Conservation (phyloP, 1,284 basidiomycete genomes). For the Papiliotrema flavescens region DNA sequence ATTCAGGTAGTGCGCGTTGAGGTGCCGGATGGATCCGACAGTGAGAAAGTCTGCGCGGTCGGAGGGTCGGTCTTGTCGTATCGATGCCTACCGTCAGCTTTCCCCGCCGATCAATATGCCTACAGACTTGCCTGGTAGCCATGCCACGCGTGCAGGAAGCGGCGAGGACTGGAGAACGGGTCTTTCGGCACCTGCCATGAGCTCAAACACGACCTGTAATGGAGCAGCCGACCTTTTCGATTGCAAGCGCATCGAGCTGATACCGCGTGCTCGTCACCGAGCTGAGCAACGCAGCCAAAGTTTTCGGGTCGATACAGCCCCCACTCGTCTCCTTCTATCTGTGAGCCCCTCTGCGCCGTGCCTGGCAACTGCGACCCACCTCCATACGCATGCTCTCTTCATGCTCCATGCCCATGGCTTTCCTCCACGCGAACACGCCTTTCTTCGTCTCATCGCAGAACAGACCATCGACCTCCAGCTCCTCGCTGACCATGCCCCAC, state of each 20-base stretch:
- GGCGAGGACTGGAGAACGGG: slow-evolving; percentile 30
- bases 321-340: slow-evolving; percentile 43
- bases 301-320: slow-evolving; percentile 43
- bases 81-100: not conserved
- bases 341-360: not conserved
- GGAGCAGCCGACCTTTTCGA: slow-evolving; percentile 25
- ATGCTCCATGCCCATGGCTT: slow-evolving; percentile 43
- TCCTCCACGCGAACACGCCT: slow-evolving; percentile 38
- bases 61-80: not conserved
- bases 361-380: slow-evolving; percentile 16
- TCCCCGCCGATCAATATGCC: no score
- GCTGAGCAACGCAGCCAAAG: slow-evolving; percentile 37
- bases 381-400: slow-evolving; percentile 40
- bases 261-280: slow-evolving; percentile 41
- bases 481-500: slow-evolving; percentile 36
- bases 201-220: not conserved
- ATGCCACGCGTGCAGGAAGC: slow-evolving; percentile 38
- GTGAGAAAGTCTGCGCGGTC: slow-evolving; percentile 18
- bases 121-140: slow-evolving; percentile 23
- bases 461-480: slow-evolving; percentile 36
- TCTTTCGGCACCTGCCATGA: slow-evolving; percentile 34
- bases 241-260: slow-evolving; percentile 31
- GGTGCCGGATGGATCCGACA: slow-evolving; percentile 25
- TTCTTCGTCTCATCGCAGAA: slow-evolving; percentile 47
- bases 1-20: slow-evolving; percentile 28